Conservation (phyloP, 129 eudicot species). For the Flaveria bidentis region DNA sequence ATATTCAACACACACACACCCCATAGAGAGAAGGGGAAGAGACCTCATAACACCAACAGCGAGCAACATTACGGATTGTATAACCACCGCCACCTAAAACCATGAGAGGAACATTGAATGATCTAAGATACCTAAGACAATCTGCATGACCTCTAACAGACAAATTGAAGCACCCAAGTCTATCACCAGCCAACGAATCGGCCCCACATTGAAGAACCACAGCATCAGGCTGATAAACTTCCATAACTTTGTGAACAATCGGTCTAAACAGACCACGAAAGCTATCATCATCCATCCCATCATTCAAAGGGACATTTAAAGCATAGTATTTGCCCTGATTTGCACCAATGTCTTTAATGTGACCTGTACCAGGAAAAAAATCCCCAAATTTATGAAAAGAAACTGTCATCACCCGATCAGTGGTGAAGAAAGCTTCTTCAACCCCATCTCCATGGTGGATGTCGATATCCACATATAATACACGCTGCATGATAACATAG, state of each 20-base stretch:
- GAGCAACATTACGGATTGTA: constrained; percentile 82
- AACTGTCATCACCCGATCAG: constrained; percentile 93
- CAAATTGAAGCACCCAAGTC: constrained; percentile 89
- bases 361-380: constrained; percentile 95
- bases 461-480: constrained; percentile 79
- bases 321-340: constrained; percentile 76
- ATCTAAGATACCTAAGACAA: constrained; percentile 78
- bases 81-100: constrained; percentile 95
- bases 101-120: constrained; percentile 88
- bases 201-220: constrained; percentile 98
- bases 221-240: constrained; percentile 88
- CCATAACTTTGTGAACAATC: constrained; percentile 79
- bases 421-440: constrained; percentile 89
- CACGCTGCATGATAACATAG: constrained; percentile 60
- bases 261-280: constrained; percentile 76
- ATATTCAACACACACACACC: background rate
- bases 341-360: constrained; percentile 73
- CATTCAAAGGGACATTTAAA: constrained; percentile 81
- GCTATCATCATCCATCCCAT: constrained; percentile 79
- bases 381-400: constrained; percentile 94
- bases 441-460: constrained; percentile 97
- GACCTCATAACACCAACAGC: constrained; percentile 99
- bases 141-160: constrained; percentile 97
- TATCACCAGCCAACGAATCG: constrained; percentile 90
- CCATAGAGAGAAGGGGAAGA: constrained; percentile 23